Evolutionary conservation across 345 rosid genomes (phyloP).

Genomic region (Physaria fendleri): DNA sequence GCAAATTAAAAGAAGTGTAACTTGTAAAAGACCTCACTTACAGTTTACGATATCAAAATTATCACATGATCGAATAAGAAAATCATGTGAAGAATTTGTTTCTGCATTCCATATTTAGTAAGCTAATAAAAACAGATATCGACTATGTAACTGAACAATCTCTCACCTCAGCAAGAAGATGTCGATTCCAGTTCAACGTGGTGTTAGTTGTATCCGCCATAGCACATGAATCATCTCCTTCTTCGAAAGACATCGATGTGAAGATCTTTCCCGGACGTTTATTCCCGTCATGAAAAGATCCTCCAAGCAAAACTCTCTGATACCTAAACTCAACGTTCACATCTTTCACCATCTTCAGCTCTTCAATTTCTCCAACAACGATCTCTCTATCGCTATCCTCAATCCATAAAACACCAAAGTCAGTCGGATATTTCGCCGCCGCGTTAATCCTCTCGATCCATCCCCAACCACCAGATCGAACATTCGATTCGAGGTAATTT

Average conservation of each 20-base stretch:
- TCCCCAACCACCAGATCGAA: conserved; percentile 63
- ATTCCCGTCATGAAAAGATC: conserved; percentile 48
- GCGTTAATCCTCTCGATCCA: conserved; percentile 84
- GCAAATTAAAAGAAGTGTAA: conserved; percentile 15
- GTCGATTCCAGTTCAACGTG: conserved; percentile 66
- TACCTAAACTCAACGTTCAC: conserved; percentile 64
- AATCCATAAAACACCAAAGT: conserved; percentile 66
- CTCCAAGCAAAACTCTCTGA: conserved; percentile 57
- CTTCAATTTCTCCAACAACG: conserved; percentile 53
- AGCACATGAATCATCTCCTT: conserved; percentile 30
- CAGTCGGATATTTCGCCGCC: conserved; percentile 70
- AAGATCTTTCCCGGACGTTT: conserved; percentile 90
- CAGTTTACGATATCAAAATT: not conserved
- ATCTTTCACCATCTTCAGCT: conserved; percentile 63
- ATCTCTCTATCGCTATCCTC: conserved; percentile 42
- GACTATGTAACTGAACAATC: not conserved
- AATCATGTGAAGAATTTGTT: not conserved
- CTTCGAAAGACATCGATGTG: conserved; percentile 77
- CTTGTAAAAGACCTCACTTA: conserved; percentile 7
- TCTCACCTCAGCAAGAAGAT: conserved; percentile 62
- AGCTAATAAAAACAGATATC: too few species aligned
- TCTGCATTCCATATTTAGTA: too few species aligned
- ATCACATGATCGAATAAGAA: not conserved
- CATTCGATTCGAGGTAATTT: conserved; percentile 45
- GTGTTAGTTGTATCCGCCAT: conserved; percentile 47